Evolutionary conservation across 805 yeast species (phyloP), one percentile per base, ranked within the genome.

Genomic region (Peterozyma xylosa): DNA sequence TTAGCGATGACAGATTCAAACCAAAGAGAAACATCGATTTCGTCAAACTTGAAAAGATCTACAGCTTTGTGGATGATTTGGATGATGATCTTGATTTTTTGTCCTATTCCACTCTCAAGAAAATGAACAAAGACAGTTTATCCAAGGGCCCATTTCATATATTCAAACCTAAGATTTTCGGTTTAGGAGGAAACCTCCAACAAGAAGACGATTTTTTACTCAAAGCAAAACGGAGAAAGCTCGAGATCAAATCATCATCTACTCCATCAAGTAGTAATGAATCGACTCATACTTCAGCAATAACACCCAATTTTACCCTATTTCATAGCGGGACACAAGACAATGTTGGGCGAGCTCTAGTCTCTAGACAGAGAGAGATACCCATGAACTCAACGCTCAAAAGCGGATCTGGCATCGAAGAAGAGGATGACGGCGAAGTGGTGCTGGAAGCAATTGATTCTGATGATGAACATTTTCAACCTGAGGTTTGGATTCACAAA

Each of bases 1-100:
- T 40, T 11, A 45, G 42, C 11, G 48, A 46, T 0, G 49, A 42
- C 7, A 41, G 48, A 15, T 41, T 55, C 40, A 65, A 64, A 45
- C 73, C 67, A 58, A 59, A 81, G 48, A 58, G 80, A 29, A 66
- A 62, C 33, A 61, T 76, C 15, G 73, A 67, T 4, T 61, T 73
- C 33, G 71, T 70, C 51, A 51, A 50, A 39, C 75, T 68, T 48
- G 70, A 76, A 0, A 45, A 48, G 9, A 42, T 40, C 3, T 74
- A 70, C 49, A 50, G 58, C 9, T 68, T 70, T 11, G 66, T 64
- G 48, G 58, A 56, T 5, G 68, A 68, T 42, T 53, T 76, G 45
- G 71, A 66, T 46, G 48, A 50, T 0, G 64, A 56, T 14, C 49
- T 75, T n/a, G 67, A 66, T 3, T 48, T 47, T 21, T 45, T 69